Conservation (phyloP, 345 rosid genomes). For the Adansonia digitata region DNA sequence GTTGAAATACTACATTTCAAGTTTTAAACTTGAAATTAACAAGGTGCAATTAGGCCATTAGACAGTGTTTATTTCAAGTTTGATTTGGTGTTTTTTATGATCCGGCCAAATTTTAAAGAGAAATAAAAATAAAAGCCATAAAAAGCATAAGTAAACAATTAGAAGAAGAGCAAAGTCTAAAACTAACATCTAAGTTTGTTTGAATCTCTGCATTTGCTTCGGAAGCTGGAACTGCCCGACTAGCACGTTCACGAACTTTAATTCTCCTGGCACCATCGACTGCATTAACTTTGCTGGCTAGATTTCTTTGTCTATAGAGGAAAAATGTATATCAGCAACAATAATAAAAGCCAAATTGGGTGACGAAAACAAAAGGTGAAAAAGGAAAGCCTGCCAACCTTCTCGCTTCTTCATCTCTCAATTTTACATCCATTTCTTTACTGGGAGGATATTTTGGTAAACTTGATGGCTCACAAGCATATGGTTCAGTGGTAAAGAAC, state of each 20-base stretch:
- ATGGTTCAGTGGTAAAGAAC: slow-evolving; percentile 86
- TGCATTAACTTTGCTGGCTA: slow-evolving; percentile 41
- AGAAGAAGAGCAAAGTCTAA: not conserved
- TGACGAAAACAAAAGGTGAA: slow-evolving; percentile 9
- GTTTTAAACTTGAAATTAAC: not conserved
- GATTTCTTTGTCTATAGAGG: slow-evolving; percentile 46
- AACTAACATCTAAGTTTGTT: slow-evolving; percentile 52
- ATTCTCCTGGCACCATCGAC: slow-evolving; percentile 53
- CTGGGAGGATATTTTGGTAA: slow-evolving; percentile 88
- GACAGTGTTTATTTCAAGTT: not conserved
- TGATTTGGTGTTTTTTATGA: not conserved
- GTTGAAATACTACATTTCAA: not conserved
- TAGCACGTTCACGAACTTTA: slow-evolving; percentile 44
- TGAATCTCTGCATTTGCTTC: slow-evolving; percentile 89
- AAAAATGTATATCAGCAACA: slow-evolving; percentile 12
- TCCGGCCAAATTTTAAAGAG: not conserved
- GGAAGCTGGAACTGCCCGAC: slow-evolving; percentile 67
- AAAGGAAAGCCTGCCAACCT: slow-evolving; percentile 43
- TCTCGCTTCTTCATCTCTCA: slow-evolving; percentile 75
- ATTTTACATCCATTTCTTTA: slow-evolving; percentile 80
- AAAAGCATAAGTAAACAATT: not conserved
- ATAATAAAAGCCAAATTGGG: slow-evolving; percentile 16
- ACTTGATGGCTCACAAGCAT: slow-evolving; percentile 75
- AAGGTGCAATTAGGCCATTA: not conserved
- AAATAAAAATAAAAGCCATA: not conserved